Conservation (phyloP, 352 stramenopile species). For the Pythium biforme region DNA sequence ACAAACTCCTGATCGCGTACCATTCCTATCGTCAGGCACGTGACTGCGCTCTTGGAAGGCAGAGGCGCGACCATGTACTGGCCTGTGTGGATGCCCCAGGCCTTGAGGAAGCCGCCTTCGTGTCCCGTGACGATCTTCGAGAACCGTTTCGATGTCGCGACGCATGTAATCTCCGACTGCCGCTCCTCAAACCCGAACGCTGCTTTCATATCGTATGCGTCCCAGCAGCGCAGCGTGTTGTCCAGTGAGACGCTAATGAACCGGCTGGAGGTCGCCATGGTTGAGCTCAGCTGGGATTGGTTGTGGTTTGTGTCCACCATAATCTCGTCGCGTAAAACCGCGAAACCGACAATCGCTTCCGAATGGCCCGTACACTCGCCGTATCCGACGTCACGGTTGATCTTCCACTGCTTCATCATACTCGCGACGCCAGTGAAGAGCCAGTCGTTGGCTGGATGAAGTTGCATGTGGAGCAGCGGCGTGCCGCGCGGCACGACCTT, state of each 20-base stretch:
- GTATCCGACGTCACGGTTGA: conserved; percentile 65
- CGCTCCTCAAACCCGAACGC: conserved; percentile 67
- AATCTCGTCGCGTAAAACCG: conserved; percentile 34
- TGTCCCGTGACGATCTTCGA: conserved; percentile 63
- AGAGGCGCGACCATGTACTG: conserved; percentile 35
- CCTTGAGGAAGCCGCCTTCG: conserved; percentile 53
- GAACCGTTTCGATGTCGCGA: conserved; percentile 46
- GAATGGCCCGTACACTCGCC: conserved; percentile 48
- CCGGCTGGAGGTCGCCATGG: conserved; percentile 27
- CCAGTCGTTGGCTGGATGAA: conserved; percentile 33
- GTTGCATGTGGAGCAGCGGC: conserved; percentile 21
- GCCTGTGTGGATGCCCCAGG: conserved; percentile 62
- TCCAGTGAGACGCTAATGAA: conserved; percentile 74
- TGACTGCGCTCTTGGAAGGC: conserved; percentile 39
- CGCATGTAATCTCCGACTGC: conserved; percentile 61
- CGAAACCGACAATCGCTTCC: conserved; percentile 48
- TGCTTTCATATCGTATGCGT: conserved; percentile 62
- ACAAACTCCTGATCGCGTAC: conserved; percentile 63
- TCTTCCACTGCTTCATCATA: conserved; percentile 58
- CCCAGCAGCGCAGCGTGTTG: conserved; percentile 74
- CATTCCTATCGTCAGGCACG: conserved; percentile 44
- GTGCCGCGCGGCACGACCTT: conserved; percentile 26
- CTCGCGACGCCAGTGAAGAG: conserved; percentile 41
- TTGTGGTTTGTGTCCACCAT: conserved; percentile 1
- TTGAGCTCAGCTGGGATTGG: neutral